Conservation (phyloP, 345 rosid species). For the Draba incana region DNA sequence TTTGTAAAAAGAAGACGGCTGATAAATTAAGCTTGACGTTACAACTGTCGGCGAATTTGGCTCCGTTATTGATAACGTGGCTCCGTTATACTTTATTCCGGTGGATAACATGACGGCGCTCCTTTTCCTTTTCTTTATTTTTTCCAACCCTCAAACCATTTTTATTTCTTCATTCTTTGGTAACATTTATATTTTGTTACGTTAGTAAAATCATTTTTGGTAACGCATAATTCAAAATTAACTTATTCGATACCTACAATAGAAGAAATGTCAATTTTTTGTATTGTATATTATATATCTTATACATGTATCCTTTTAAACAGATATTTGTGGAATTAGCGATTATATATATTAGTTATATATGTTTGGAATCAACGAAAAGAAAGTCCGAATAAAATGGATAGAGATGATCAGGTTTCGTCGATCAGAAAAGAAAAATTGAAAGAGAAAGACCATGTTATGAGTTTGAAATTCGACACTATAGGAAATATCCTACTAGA, state of each 20-base stretch:
- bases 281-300: not conserved
- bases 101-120: slow-evolving; percentile 36
- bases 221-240: not conserved
- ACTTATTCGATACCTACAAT: not conserved
- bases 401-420: not conserved
- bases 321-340: too few relatives aligned
- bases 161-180: not conserved
- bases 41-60: slow-evolving; percentile 42
- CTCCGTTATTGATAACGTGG: slow-evolving; percentile 29
- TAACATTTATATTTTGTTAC: not conserved
- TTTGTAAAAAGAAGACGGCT: slow-evolving; percentile 26
- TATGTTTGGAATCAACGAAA: not conserved
- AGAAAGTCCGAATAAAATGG: not conserved
- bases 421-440: too few relatives aligned
- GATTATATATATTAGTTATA: too few relatives aligned
- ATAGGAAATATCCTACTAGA: not conserved
- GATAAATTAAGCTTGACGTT: slow-evolving; percentile 38
- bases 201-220: not conserved
- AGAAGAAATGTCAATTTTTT: not conserved
- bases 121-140: not conserved
- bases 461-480: too few relatives aligned
- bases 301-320: not conserved
- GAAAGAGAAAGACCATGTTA: too few relatives aligned
- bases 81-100: slow-evolving; percentile 25
- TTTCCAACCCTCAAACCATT: too few relatives aligned